Conservation (phyloP, 2,329 filamentous ascomycete species). For the Aspergillus ochraceus region DNA sequence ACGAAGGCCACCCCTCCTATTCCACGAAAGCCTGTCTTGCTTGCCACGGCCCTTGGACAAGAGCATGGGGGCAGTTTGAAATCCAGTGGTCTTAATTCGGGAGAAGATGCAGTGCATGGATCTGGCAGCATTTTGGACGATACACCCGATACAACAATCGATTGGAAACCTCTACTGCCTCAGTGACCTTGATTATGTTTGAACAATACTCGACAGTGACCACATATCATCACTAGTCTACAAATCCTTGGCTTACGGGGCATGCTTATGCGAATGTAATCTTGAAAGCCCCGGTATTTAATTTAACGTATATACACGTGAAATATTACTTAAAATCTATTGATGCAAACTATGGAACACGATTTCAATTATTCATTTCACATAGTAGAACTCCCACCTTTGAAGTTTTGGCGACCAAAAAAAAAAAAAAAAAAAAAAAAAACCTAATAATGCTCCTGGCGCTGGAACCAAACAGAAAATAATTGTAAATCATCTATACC, state of each 20-base stretch:
- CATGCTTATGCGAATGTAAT: neutral
- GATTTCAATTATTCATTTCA: constrained; percentile 4
- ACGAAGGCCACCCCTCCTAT: constrained; percentile 54
- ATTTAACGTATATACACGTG: neutral
- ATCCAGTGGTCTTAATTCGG: neutral
- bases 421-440: neutral
- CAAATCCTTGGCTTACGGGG: neutral
- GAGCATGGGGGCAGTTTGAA: constrained; percentile 17
- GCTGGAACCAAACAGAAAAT: neutral
- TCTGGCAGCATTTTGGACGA: constrained; percentile 27
- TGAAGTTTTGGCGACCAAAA: neutral
- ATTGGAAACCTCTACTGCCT: constrained; percentile 34
- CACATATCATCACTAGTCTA: neutral
- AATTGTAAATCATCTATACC: neutral
- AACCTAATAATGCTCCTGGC: neutral
- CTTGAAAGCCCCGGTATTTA: neutral
- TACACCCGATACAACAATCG: constrained; percentile 21
- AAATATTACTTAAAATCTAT: neutral
- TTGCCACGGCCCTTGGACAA: constrained; percentile 10
- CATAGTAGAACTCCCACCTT: constrained; percentile 10
- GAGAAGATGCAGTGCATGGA: neutral
- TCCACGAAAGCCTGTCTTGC: constrained; percentile 60
- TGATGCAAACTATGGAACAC: constrained; percentile 13
- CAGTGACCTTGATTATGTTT: constrained; percentile 4
- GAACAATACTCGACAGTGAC: neutral